Conservation (phyloP, 805 yeast genomes). For the Kodamaea fukazawae region DNA sequence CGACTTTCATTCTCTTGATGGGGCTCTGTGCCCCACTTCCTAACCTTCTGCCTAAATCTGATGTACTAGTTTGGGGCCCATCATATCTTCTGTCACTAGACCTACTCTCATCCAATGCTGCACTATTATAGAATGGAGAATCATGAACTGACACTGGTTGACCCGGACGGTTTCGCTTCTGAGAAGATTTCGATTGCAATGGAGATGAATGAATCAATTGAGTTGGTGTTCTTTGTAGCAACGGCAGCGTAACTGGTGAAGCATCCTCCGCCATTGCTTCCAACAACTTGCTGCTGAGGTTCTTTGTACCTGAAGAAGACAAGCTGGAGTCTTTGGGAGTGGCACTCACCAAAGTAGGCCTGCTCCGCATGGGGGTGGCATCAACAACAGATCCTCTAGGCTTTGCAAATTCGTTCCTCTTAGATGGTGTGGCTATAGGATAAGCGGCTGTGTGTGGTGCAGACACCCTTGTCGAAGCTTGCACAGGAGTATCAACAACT, state of each 20-base stretch:
- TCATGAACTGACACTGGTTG: slow-evolving; percentile 31
- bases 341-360: background rate
- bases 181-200: background rate
- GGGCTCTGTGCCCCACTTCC: no score
- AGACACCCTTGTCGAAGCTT: no score
- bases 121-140: slow-evolving; percentile 35
- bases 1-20: no score
- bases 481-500: no score
- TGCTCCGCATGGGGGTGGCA: background rate
- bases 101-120: slow-evolving; percentile 9
- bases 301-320: background rate
- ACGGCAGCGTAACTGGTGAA: slow-evolving; percentile 7
- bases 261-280: slow-evolving; percentile 5
- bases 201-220: background rate
- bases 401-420: background rate
- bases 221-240: slow-evolving; percentile 1
- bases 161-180: slow-evolving; percentile 26
- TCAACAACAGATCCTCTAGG: background rate
- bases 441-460: no score
- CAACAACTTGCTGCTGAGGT: slow-evolving; percentile 2
- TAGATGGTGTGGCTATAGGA: no score
- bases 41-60: no score
- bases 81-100: no score
- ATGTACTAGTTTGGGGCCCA: no score
- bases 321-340: background rate